phyloP scores from a whole-genome alignment of 257 asterid genomes.

The Salvia hispanica region DNA sequence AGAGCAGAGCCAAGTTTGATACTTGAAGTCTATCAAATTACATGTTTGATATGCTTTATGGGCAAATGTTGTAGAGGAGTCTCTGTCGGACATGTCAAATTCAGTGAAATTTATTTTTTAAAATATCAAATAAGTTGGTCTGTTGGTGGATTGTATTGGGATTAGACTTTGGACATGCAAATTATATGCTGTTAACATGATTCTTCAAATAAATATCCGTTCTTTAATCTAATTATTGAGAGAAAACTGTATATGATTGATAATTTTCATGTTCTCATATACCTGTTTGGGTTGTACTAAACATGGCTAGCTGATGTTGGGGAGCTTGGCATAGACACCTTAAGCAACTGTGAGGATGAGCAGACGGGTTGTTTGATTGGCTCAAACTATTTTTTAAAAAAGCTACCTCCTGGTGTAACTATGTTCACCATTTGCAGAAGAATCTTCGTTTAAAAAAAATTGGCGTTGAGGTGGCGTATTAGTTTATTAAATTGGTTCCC shows the following conservation, averaged over 20 bases:
- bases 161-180: background rate
- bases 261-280: constrained; percentile 8
- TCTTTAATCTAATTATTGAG: background rate
- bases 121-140: background rate
- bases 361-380: constrained; percentile 72
- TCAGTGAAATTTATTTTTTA: background rate
- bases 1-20: background rate
- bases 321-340: constrained; percentile 87
- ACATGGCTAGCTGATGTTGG: constrained; percentile 38
- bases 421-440: constrained; percentile 91
- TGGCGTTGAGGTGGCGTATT: constrained; percentile 67
- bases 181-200: background rate
- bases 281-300: constrained; percentile 15
- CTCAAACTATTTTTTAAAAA: constrained; percentile 88
- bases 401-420: constrained; percentile 88
- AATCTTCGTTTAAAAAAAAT: constrained; percentile 81
- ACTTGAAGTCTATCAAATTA: background rate
- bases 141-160: background rate
- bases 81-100: background rate
- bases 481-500: constrained; percentile 5
- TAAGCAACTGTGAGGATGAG: constrained; percentile 68
- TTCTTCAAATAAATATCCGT: constrained; percentile 2
- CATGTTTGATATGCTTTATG: background rate
- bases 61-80: background rate
- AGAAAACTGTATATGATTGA: background rate